These are phyloP conservation scores for Neurospora terricola DNA, from an alignment of 495 filamentous ascomycete species.

Conservation along the genomic window DNA sequence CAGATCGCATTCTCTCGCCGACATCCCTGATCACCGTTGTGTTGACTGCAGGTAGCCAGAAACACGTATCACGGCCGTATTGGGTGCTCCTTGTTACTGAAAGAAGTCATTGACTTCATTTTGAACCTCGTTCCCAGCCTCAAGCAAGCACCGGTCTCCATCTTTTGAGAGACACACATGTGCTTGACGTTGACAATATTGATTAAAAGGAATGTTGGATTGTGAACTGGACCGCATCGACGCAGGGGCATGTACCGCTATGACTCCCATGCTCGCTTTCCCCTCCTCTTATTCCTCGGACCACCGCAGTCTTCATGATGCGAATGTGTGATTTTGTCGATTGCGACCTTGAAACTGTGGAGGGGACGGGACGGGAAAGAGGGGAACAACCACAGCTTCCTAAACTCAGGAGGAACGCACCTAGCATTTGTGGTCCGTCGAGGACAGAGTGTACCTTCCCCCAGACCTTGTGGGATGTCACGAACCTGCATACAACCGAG, in stretches of 20 bases:
- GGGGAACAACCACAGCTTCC: background rate
- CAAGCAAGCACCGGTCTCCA: background rate
- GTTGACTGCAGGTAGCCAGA: background rate
- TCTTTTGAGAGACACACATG: background rate
- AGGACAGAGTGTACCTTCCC: background rate
- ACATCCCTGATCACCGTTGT: background rate
- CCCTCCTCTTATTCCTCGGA: background rate
- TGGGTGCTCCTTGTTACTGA: background rate
- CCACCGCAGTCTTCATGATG: background rate
- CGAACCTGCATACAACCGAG: conserved; percentile 23
- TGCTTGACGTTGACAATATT: background rate
- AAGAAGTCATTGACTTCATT: background rate
- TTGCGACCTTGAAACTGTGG: background rate
- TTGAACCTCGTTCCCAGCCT: background rate
- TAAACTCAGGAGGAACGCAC: background rate
- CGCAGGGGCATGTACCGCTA: background rate
- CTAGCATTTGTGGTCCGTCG: background rate
- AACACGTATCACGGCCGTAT: background rate
- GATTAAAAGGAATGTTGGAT: background rate
- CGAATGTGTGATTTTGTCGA: background rate
- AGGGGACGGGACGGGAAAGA: background rate
- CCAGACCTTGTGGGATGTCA: background rate
- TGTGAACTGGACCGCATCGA: background rate
- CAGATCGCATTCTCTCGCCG: background rate
- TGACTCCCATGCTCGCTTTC: background rate